Evolutionary conservation across 2,329 filamentous ascomycete species (phyloP), one percentile per base, ranked within the genome.

Genomic region (Tolypocladium sp.): DNA sequence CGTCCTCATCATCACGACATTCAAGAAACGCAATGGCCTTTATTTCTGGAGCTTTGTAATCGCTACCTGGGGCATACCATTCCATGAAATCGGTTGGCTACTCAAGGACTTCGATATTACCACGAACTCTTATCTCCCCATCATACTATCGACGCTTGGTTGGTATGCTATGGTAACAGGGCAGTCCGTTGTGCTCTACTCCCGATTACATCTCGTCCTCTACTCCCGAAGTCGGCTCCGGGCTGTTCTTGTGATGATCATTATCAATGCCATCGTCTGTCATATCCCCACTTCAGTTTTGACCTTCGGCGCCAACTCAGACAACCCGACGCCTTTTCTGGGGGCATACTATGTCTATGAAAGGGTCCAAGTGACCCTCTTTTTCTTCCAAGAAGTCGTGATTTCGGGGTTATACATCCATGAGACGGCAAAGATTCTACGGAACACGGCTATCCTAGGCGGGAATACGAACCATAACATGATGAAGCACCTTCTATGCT

Each of bases 21-120:
- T 75, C 63, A 70, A 71, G 54, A 65, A 61, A 17, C 66, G 66
- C 6, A 38, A 38, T 6, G 70, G 73, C 0, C 65, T 74, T 4
- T 76, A 75, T 58, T 76, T 75, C 22, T 75, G 72, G 71, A 73
- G 70, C 58, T 66, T 74, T 33, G 35, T 74, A 12, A 57, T 67
- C 17, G 64, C 71, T 0, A 72, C 72, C 1, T 66, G 62, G 60
- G 74, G 72, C 1, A 68, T 75, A 20, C 61, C 42, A 9, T 1
- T 44, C n/a, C 42, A 44, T 20, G 42, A 2, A 10, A 13, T 44
- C n/a, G 42, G 42, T 13, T 44, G 42, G 42, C 4, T 44, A 25
- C 15, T 44, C 8, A 44, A 44, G 13, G 42, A 44, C 42, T 44
- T 25, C 25, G 9, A 2, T 12, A 20, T 44, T 9, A 3, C 25